phyloP scores from a whole-genome alignment of 768 basidiomycete genomes.

The Pleurotus platypus region DNA sequence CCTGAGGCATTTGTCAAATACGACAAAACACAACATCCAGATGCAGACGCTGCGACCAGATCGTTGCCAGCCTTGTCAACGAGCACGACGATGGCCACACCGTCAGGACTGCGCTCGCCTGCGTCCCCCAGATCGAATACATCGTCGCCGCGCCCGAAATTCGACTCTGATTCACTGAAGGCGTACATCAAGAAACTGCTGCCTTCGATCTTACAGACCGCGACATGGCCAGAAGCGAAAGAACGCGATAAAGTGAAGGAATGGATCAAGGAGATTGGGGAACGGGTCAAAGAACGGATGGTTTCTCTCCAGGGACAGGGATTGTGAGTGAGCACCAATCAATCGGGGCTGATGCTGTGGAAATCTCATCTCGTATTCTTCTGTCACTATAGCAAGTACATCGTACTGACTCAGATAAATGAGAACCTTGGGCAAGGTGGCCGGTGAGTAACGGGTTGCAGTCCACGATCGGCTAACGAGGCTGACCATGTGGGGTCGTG shows the following conservation, averaged over 20 bases:
- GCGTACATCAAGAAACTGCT: conserved; percentile 83
- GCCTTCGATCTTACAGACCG: conserved; percentile 60
- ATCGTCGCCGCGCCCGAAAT: conserved; percentile 53
- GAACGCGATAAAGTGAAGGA: conserved; percentile 67
- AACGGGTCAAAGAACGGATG: conserved; percentile 84
- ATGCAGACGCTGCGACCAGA: no score
- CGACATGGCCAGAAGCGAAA: conserved; percentile 63
- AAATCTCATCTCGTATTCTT: conserved; percentile 11
- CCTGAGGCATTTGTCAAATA: conserved; percentile 2
- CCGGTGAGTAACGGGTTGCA: conserved; percentile 46
- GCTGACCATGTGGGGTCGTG: conserved; percentile 5
- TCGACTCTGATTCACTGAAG: conserved; percentile 71
- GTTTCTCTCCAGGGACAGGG: conserved; percentile 76
- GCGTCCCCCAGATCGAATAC: conserved; percentile 59
- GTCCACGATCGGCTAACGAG: not conserved
- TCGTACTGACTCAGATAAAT: conserved; percentile 80
- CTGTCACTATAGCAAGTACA: conserved; percentile 63
- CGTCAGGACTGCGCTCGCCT: conserved; percentile 56
- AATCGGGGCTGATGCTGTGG: conserved; percentile 8
- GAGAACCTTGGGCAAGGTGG: conserved; percentile 85
- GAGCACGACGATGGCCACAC: conserved; percentile 17
- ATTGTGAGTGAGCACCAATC: conserved; percentile 54
- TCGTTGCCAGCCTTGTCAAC: not conserved
- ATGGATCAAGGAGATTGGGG: conserved; percentile 84
- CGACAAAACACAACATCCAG: not conserved